phyloP scores from a whole-genome alignment of 768 basidiomycete genomes.

The Filobasidium wieringae region DNA sequence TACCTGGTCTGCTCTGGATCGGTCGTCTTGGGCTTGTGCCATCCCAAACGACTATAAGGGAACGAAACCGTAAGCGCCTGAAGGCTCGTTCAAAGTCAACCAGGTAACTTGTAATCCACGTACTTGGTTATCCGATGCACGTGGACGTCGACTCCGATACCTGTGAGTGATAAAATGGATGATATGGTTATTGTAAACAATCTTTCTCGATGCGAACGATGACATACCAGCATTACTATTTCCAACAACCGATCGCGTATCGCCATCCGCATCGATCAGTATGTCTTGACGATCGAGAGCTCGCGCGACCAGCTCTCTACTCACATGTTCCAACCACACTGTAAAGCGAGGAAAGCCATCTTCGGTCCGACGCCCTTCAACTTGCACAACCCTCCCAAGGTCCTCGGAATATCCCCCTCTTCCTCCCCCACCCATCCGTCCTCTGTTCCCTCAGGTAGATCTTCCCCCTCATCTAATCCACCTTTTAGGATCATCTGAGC shows the following conservation, averaged over 20 bases:
- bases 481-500: conserved; percentile 58
- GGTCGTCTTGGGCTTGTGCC: conserved; percentile 77
- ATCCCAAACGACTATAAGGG: conserved; percentile 51
- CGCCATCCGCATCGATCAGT: not conserved
- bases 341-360: conserved; percentile 80
- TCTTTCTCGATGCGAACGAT: conserved; percentile 46
- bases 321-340: conserved; percentile 70
- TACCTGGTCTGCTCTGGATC: conserved; percentile 80
- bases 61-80: not conserved
- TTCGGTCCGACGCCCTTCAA: conserved; percentile 89
- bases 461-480: conserved; percentile 41
- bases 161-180: conserved; percentile 36
- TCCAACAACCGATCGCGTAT: not conserved
- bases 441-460: conserved; percentile 27
- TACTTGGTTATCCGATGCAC: conserved; percentile 85
- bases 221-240: conserved; percentile 2
- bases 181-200: too few species aligned
- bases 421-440: conserved; percentile 12
- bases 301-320: conserved; percentile 21
- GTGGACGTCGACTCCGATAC: conserved; percentile 93
- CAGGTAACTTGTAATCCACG: too few species aligned
- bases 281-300: not conserved
- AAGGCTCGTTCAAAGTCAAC: too few species aligned
- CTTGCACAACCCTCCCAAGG: conserved; percentile 73
- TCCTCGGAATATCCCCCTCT: conserved; percentile 70